Evolutionary conservation across 2,329 filamentous ascomycete genomes (phyloP), one percentile per base, ranked within the genome.

Genomic region (Didymella pomorum): DNA sequence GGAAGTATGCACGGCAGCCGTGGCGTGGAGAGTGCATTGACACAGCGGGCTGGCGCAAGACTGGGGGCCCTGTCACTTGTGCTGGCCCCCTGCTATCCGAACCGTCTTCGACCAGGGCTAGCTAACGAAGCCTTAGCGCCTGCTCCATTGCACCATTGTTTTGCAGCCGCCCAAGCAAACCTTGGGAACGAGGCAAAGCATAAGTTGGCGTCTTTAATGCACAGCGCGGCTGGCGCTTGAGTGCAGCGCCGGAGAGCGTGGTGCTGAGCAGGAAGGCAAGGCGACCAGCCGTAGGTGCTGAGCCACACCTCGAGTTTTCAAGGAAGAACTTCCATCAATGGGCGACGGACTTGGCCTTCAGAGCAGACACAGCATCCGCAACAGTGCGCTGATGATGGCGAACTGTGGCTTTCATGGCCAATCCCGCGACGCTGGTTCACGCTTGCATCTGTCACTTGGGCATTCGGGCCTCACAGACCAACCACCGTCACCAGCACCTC

Each of bases 391-490:
- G 56, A 61, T 59, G 56, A 69, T 67, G 66, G 68, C 67, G 66
- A 67, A 42, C 52, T 71, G 67, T 75, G 72, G 71, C 70, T 70
- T 58, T 70, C 26, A 21, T 53, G 25, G 70, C 69, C 69, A 73
- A 68, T 65, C 70, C 71, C 68, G 61, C 67, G 53, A 53, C 44
- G 59, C 47, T 67, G 69, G 72, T 67, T 63, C 69, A 71, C 69
- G 65, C 71, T 68, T 73, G 66, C 66, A 58, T 62, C 64, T 71
- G 72, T 70, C 70, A 75, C 65, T 74, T 60, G 66, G 60, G 63
- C 64, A 63, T 65, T 66, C 66, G 70, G 63, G 65, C 61, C 64
- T 62, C 52, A 52, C 52, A 64, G 61, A 46, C 68, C 63, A 70
- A 68, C 65, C 68, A 66, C 49, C 35, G 51, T 57, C 51, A 46